Base-by-base conservation (phyloP, 768 basidiomycete species). In the Tephrocybe sp. region DNA sequence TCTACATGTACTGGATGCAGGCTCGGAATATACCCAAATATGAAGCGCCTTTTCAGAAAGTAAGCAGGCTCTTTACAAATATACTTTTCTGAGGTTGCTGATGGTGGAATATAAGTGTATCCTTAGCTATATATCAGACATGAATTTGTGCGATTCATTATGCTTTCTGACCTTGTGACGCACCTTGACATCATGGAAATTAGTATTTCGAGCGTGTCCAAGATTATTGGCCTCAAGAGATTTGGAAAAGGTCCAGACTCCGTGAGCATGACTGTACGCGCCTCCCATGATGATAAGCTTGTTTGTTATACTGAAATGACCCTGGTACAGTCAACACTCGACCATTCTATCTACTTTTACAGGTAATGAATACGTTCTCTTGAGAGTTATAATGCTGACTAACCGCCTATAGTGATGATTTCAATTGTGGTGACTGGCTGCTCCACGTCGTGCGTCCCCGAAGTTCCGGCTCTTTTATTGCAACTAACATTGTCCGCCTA, bases 301-400 rank as follows among this genome's bases (percentile, higher is more conserved):
- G 18, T 48, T 40, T 8, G 35, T 53, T 48, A 49, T 43, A 26
- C 22, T 41, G 4, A n/a, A n/a, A 26, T 15, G 36, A 22, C 13
- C 8, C 21, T 25, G 26, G 11, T 40, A 32, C 52, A 87, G 84
- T 86, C 86, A 15, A 83, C 84, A 2, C 66, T 92, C 32, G 89
- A 92, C 65, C 90, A 93, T 67, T 75, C 85, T 28, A 83, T 93
- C 50, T 87, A 79, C 72, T 92, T 84, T 64, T 92, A 91, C 57
- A 75, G 79, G 88, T 87, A 63, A 61, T 80, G 59, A 13, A 27
- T 35, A 9, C 15, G 3, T 22, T 15, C 43, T 18, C 9, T 22
- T 28, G 9, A 8, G 7, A 13, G n/a, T 4, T 16, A 13, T 22
- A 24, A 32, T 31, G 9, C 51, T 49, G 9, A 26, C 5, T 41